Evolutionary conservation across 1,139 yeast species (phyloP).

Genomic region (Candida frijolesensis): DNA sequence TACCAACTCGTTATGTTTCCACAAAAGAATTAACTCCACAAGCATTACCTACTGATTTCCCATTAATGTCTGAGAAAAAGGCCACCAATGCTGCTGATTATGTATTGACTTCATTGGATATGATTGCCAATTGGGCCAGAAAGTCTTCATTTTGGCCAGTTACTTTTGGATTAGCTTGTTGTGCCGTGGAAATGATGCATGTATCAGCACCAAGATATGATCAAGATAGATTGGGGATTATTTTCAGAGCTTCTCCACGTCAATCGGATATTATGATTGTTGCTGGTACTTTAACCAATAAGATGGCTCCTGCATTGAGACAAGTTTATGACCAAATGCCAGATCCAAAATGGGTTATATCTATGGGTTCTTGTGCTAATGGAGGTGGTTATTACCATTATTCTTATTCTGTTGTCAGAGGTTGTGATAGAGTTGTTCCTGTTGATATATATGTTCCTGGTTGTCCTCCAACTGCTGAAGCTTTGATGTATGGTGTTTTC

Average conservation of each 20-base stretch:
- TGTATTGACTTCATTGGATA: conserved; percentile 82
- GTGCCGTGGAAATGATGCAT: conserved; percentile 97
- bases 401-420: conserved; percentile 86
- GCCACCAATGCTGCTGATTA: conserved; percentile 66
- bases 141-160: conserved; percentile 95
- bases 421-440: conserved; percentile 86
- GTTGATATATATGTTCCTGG: conserved; percentile 93
- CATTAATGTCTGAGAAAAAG: conserved; percentile 48
- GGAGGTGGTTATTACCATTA: conserved; percentile 95
- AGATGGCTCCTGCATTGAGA: conserved; percentile 93
- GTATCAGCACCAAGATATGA: conserved; percentile 90
- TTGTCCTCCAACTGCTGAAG: conserved; percentile 91
- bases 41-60: conserved; percentile 45
- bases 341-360: conserved; percentile 86
- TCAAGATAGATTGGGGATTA: conserved; percentile 90
- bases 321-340: conserved; percentile 96
- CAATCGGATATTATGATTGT: conserved; percentile 93
- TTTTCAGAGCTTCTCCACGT: conserved; percentile 94
- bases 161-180: conserved; percentile 88
- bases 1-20: conserved; percentile 30
- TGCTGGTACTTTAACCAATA: conserved; percentile 89
- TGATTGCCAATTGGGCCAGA: conserved; percentile 89
- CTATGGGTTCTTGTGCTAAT: conserved; percentile 94
- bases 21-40: conserved; percentile 49
- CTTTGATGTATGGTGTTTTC: conserved; percentile 88